Percentiles rank a stretch among this genome's conserved stretches.
phyloP scores from a whole-genome alignment of 345 rosid genomes.

The Streptanthus diversifolius region DNA sequence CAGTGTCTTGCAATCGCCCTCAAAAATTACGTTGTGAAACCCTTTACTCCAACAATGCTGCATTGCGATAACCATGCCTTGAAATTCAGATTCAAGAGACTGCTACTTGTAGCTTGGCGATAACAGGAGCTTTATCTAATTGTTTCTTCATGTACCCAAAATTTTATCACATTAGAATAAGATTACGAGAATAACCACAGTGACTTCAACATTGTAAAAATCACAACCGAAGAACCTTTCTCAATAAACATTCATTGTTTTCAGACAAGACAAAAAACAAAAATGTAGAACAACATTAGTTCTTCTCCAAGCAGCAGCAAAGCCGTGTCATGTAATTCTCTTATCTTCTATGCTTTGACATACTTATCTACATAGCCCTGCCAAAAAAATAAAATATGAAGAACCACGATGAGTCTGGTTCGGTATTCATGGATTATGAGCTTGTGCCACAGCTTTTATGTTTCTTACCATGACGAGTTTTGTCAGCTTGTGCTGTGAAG shows the following conservation, averaged over 20 bases:
- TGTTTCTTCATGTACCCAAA: constrained; percentile 5
- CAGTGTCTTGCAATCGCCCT: too few relatives aligned
- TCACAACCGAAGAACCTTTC: background rate
- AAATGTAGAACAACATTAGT: constrained; percentile 4
- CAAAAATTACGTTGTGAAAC: too few relatives aligned
- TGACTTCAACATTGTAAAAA: constrained; percentile 1
- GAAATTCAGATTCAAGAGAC: too few relatives aligned
- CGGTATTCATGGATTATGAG: background rate
- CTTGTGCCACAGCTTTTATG: background rate
- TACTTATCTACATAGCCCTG: constrained; percentile 92
- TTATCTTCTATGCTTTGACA: constrained; percentile 51
- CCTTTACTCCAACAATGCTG: too few relatives aligned
- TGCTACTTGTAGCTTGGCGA: too few relatives aligned
- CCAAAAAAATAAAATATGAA: constrained; percentile 13
- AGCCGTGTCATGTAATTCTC: background rate
- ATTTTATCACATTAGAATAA: background rate
- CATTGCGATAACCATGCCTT: too few relatives aligned
- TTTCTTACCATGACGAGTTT: constrained; percentile 86
- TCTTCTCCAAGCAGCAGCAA: background rate
- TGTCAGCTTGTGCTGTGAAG: constrained; percentile 67
- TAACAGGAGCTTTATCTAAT: background rate
- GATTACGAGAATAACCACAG: background rate
- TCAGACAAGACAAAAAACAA: constrained; percentile 10
- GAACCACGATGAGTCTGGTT: background rate
- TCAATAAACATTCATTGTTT: constrained; percentile 1